Evolutionary conservation across 2,329 filamentous ascomycete genomes (phyloP), one percentile per base, ranked within the genome.

Genomic region (Neonectria faginata): DNA sequence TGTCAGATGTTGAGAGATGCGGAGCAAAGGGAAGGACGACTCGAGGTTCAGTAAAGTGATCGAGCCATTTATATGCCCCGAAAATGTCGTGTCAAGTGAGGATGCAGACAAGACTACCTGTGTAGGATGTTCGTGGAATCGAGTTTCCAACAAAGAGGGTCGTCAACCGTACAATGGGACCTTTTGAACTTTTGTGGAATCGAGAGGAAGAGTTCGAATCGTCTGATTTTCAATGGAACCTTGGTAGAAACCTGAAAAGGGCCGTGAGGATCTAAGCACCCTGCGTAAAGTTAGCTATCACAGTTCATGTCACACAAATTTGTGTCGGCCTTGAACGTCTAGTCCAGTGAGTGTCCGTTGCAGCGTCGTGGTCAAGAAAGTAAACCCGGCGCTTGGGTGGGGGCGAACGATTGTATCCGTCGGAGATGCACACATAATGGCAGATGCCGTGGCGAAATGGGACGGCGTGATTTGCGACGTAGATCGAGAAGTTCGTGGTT

Each of bases 11-110:
- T 53, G 61, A 41, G 42, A 59, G 48, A 33, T 58, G 45, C 33
- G 42, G 55, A 53, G 64, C 65, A 65, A 20, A 51, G 60, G 45
- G 53, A 41, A 47, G 58, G 42, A 59, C 63, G 68, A 67, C 67
- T 36, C 41, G 45, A 57, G 58, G 20, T 70, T 72, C 71, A 77
- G 56, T 72, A 64, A 62, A 64, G 69, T 62, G 56, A 69, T 67
- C 63, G 63, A 73, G 77, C 78, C 78, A 80, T 80, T 74, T 76
- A 79, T 75, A 60, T 69, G 50, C 62, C 64, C 54, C 51, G 50
- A 54, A 67, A 62, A 60, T 56, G 60, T 68, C 67, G 66, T 70
- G 53, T 64, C 66, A 51, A 56, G 45, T 70, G 64, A 69, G 58
- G 55, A 68, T 70, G 56, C 44, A 64, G 57, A 64, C 54, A 57